Evolutionary conservation across 2,329 filamentous ascomycete species (phyloP), one percentile per base, ranked within the genome.

Genomic region (Fusarium euwallaceae): DNA sequence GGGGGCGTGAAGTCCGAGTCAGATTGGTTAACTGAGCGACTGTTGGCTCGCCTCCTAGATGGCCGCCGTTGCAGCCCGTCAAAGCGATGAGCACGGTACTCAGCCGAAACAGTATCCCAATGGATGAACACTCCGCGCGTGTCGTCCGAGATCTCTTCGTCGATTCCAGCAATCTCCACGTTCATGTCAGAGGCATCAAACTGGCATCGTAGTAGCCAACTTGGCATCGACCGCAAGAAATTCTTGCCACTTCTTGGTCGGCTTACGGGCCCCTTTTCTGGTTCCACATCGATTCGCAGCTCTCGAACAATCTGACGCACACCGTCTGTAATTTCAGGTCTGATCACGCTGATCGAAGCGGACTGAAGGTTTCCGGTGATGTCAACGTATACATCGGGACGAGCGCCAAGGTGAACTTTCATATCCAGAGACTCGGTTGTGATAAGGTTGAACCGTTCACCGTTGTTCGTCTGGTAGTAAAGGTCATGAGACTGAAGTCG

Each of bases 261-360:
- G n/a, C 85, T 84, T 43, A 81, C 81, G 5, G 81, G 82, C 41
- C 88, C 85, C 80, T 90, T 92, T n/a, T 83, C 82, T 4, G 91
- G 89, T 72, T 93, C 88, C 11, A 93, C 88, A 70, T 94, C 91
- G 34, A 90, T 91, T 53, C 92, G 91, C 62, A 98, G 88, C 79
- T 98, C 95, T 48, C 92, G 91, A 16, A 98, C 91, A 72, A 99
- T 98, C 81, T 98, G 95, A 27, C 94, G 94, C 36, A 99, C 88
- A 24, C 97, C 97, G 79, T 97, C 93, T 64, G 93, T 97, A 68
- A 99, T 98, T 80, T 99, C 97, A 7, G 94, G 92, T 24, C 96
- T 92, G 10, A 98, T 92, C 87, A 99, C 92, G 79, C 95, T 97
- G 59, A 98, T 88, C 2, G 94, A 94, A 75, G 97, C 95, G 0